Base-by-base conservation (phyloP, 1,284 basidiomycete genomes). In the Cystobasidiaceae sp. region DNA sequence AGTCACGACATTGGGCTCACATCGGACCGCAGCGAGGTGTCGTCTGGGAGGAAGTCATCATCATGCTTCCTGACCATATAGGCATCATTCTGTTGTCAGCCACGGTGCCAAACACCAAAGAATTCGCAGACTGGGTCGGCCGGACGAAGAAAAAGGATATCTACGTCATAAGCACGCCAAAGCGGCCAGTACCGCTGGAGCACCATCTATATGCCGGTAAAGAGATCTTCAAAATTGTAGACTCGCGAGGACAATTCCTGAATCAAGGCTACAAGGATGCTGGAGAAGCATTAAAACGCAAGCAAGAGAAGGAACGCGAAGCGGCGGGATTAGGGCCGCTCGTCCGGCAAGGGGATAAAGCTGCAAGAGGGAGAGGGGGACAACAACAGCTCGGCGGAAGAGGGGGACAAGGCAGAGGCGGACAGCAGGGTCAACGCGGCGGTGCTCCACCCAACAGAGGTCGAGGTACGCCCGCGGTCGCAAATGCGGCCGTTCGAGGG, bases 41-140 rank as follows among this genome's bases (percentile, higher is more conserved):
- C 9, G 96, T 99, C 15, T 99, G 96, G 96, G 96, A 99, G 78
- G 96, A 99, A 78, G 96, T 98, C 33, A 99, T 99, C 71, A 99
- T 99, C 77, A 94, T 97, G 91, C 80, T 97, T 11, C 93, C 93
- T 0, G 93, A 97, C 70, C 93, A 97, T 77, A 89, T 97, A 75
- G 93, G 88, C 76, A 96, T 97, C 74, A 96, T 99, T 65, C 81
- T 99, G 32, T 81, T 99, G 15, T 97, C 94, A 2, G 96, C 96
- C 0, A 99, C 96, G 0, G 96, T 99, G 0, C 94, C 96, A 2
- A 99, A 99, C 75, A 92, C 93, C 1, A 92, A 89, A 73, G 96
- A 98, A 75, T 99, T 98, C 75, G 96, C 96, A 1, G 93, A 94
- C 73, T 99, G 96, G 96, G 94, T 98, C 66, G 96, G 96, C 2